Evolutionary conservation across 179 eudicot genomes (phyloP).

Genomic region (Silene coronaria): DNA sequence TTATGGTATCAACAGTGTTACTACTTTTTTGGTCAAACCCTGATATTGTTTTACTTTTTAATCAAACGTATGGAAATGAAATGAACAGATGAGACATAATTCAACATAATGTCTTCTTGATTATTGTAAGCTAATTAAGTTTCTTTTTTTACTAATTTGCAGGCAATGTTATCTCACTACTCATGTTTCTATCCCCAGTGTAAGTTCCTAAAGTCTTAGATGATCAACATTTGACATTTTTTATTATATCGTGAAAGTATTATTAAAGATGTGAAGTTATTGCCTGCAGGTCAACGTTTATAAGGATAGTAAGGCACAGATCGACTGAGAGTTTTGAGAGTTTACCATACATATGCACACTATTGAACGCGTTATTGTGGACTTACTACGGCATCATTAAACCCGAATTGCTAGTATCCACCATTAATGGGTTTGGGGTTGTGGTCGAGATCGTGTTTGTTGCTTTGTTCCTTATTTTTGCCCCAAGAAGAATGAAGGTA

Average conservation of each 20-base stretch:
- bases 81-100: too few species aligned
- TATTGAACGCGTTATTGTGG: slow-evolving; percentile 39
- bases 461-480: slow-evolving; percentile 33
- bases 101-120: too few species aligned
- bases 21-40: too few species aligned
- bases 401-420: slow-evolving; percentile 41
- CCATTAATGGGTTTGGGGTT: slow-evolving; percentile 48
- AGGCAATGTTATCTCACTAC: slow-evolving; percentile 41
- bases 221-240: too few species aligned
- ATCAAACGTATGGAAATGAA: too few species aligned
- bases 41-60: too few species aligned
- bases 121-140: too few species aligned
- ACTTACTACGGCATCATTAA: slow-evolving; percentile 41
- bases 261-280: not conserved
- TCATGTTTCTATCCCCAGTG: slow-evolving; percentile 43
- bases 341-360: slow-evolving; percentile 42
- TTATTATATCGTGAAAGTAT: not conserved
- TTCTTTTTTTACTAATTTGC: slow-evolving; percentile 8
- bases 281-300: slow-evolving; percentile 33
- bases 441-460: slow-evolving; percentile 34
- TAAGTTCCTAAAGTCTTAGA: slow-evolving; percentile 11
- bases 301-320: slow-evolving; percentile 29
- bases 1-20: too few species aligned
- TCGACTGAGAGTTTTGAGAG: slow-evolving; percentile 44
- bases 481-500: slow-evolving; percentile 34